phyloP scores from a whole-genome alignment of 73 alveolate species.

The Paramecium sonneborni region DNA sequence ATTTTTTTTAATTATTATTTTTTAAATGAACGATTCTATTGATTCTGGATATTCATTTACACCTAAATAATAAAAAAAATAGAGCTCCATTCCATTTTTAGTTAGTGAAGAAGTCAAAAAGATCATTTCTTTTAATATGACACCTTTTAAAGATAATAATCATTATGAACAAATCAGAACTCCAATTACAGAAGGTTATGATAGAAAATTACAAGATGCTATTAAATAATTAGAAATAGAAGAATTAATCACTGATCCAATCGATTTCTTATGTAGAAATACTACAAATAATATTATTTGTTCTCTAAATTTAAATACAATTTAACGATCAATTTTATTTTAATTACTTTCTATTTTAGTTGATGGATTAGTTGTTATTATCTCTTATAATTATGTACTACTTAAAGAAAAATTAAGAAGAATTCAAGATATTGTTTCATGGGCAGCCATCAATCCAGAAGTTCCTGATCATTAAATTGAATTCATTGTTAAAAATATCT shows the following conservation, averaged over 20 bases:
- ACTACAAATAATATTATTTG: neutral
- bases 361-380: slow-evolving; percentile 41
- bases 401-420: slow-evolving; percentile 32
- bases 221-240: slow-evolving; percentile 10
- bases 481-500: neutral
- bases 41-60: slow-evolving; percentile 39
- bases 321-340: slow-evolving; percentile 66
- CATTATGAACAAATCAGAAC: neutral
- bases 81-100: neutral
- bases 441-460: slow-evolving; percentile 59
- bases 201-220: slow-evolving; percentile 32
- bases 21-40: slow-evolving; percentile 9
- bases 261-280: slow-evolving; percentile 14
- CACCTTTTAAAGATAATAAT: neutral
- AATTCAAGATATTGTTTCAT: neutral
- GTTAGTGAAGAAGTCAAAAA: slow-evolving; percentile 35
- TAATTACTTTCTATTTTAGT: neutral
- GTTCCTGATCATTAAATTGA: slow-evolving; percentile 9
- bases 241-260: slow-evolving; percentile 13
- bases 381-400: neutral
- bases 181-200: neutral
- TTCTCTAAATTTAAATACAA: slow-evolving; percentile 23
- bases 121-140: slow-evolving; percentile 24
- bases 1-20: neutral
- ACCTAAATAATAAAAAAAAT: neutral